These are phyloP conservation scores for Eutrema yunnanense DNA, from an alignment of 345 rosid genomes.

Conservation along the genomic window DNA sequence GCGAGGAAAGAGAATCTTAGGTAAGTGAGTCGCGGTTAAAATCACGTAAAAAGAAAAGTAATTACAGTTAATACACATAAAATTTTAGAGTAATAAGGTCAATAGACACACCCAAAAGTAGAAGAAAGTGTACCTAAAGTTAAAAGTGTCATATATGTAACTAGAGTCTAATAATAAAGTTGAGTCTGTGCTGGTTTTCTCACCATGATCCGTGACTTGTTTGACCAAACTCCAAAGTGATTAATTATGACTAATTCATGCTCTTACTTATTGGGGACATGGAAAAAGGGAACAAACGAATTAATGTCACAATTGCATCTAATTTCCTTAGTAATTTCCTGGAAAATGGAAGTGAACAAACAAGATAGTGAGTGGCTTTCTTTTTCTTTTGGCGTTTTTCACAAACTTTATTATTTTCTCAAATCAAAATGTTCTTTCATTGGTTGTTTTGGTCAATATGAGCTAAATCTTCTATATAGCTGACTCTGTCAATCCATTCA, in stretches of 20 bases:
- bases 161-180: too few species aligned
- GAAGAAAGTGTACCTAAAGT: too few species aligned
- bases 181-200: neutral
- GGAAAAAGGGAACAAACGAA: neutral
- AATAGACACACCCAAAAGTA: too few species aligned
- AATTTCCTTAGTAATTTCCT: conserved; percentile 12
- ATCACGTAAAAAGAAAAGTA: too few species aligned
- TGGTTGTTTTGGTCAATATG: conserved; percentile 18
- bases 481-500: neutral
- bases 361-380: neutral
- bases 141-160: too few species aligned
- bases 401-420: neutral
- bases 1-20: too few species aligned
- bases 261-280: neutral
- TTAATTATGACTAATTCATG: neutral
- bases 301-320: conserved; percentile 6
- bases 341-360: neutral
- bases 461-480: neutral
- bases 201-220: neutral
- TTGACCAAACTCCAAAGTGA: neutral
- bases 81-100: too few species aligned
- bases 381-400: neutral
- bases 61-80: too few species aligned
- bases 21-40: too few species aligned
- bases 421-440: neutral